These are phyloP conservation scores for Volvox africanus DNA, from an alignment of 139 green algal species.

Conservation along the genomic window DNA sequence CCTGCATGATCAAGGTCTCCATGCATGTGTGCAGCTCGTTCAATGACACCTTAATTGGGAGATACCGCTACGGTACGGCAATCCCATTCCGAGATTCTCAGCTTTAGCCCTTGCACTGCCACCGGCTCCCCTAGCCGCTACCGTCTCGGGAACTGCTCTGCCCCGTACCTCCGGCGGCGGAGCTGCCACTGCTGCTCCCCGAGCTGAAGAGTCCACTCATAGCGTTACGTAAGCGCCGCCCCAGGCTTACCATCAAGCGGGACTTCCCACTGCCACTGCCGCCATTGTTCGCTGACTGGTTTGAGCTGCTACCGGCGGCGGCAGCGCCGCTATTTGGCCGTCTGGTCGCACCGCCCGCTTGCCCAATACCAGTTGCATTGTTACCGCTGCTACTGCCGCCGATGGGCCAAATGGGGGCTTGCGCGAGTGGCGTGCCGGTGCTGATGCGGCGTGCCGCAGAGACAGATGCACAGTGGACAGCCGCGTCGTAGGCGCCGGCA, in stretches of 20 bases:
- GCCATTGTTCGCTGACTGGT: background rate
- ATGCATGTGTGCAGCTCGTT: too few relatives aligned
- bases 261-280: background rate
- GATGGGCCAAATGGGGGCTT: conserved; percentile 21
- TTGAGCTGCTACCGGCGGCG: background rate
- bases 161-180: background rate
- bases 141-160: background rate
- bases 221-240: conserved; percentile 16
- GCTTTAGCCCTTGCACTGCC: too few relatives aligned
- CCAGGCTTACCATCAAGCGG: background rate
- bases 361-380: background rate
- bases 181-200: background rate
- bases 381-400: background rate
- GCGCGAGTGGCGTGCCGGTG: background rate
- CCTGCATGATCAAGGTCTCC: too few relatives aligned
- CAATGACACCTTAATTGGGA: too few relatives aligned
- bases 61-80: too few relatives aligned
- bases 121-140: background rate
- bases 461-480: conserved; percentile 90
- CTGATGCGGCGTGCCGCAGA: conserved; percentile 81
- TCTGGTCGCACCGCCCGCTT: background rate
- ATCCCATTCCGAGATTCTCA: too few relatives aligned
- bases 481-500: conserved; percentile 89
- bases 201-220: conserved; percentile 9
- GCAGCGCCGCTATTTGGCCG: background rate